Base-by-base conservation (phyloP, 805 yeast species). In the Komagataella phaffii region DNA sequence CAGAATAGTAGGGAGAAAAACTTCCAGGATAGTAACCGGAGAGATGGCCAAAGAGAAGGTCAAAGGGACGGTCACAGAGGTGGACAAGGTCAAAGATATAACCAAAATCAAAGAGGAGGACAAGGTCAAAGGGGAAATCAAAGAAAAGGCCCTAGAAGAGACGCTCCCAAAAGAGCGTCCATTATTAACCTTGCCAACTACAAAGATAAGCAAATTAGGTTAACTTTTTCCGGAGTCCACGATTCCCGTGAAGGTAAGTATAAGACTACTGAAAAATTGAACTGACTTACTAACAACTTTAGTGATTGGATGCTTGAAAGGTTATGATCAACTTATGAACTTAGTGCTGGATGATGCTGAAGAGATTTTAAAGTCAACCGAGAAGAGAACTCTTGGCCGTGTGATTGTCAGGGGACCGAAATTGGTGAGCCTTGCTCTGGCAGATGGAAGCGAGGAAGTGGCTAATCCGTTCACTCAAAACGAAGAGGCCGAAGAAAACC, bases 91-190 rank as follows among this genome's bases (percentile, higher is more conserved):
- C 40, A 30, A 30, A 30, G 40, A 30, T 30, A 30, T 14, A 30
- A 10, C 40, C 40, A 30, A 51, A 52, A 40, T 44, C 56, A 51
- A 40, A 55, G 54, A 50, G 53, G 55, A 45, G 59, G 57, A 47
- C 46, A 47, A 24, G 19, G 47, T 40, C 40, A 47, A 47, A 40
- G 48, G 44, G 51, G 49, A 30, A 30, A 30, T 8, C 40, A 30
- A 30, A 30, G 40, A 30, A 30, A 30, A 30, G 40, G 40, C 14
- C 40, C 24, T 44, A 57, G 66, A 53, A 62, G 73, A 57, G 88
- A 83, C 58, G 81, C 88, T 12, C 98, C 97, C 44, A 86, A 85
- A 71, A 85, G 88, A 67, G 96, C 90, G 56, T 95, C 96, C 19
- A 87, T 90, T 54, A 72, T 88, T 52, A 89, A 90, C 64, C 72